Base-by-base conservation (phyloP, 78 protist species). In the Dictyostelium capitatum region DNA sequence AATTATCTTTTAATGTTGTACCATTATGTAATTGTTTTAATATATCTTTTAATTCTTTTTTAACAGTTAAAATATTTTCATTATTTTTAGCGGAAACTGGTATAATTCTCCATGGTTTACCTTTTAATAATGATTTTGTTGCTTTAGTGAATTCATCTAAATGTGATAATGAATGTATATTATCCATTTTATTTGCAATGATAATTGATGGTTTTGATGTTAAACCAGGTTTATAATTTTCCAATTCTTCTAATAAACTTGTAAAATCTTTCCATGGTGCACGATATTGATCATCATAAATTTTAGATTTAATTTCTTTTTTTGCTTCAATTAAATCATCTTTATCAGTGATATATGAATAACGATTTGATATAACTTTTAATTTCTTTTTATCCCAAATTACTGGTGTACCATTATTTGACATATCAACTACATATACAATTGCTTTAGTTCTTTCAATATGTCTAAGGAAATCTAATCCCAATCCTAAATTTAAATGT, bases 401-500 rank as follows among this genome's bases (percentile, higher is more conserved):
- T 0, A 81, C 75, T n/a, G 89, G 95, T 6, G 74, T 37, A 43
- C 37, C 73, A 12, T 74, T 85, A 41, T 83, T 91, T 46, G 82
- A 47, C 92, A 93, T 90, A 64, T 91, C 94, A 14, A 95, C 54
- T 17, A 95, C 96, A 57, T 74, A 90, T 15, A 81, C 70, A 0
- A 95, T 67, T 4, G 89, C 91, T 23, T 90, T 82, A 67, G 96
- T 91, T 25, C 97, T 48, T 69, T 95, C 97, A 10, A 95, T 92
- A 75, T 95, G 97, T 30, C 95, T 28, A 17, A 95, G 90, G 43
- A 95, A 95, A 32, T 90, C 92, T 50, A 70, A 77, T 3, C 97
- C 97, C 19, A 96, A 81, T 14, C 97, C 97, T 20, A 82, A 64
- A 80, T 91, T 81, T 51, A 87, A 83, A 74, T 93, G 96, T 10